Base-by-base conservation (phyloP, 129 eudicot genomes). In the Centella asiatica region DNA sequence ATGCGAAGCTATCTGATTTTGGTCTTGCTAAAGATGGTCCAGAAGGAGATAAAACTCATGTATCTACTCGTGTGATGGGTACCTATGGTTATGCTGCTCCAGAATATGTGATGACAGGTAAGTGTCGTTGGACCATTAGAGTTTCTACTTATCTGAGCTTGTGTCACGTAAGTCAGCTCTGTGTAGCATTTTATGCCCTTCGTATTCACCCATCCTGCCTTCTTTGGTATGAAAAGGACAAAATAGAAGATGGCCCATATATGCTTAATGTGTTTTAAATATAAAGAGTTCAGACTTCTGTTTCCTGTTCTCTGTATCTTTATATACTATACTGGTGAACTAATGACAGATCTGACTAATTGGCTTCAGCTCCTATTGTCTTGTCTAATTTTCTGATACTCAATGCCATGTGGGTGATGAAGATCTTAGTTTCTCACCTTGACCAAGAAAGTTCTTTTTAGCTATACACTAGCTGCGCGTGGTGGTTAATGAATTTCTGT, bases 1-100 rank as follows among this genome's bases (percentile, higher is more conserved):
- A 86, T 67, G 94, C 97, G 22, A 90, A 90, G 69, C 93, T 90
- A 42, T 90, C 97, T 49, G 97, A 90, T 79, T 90, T 90, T 52
- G 95, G 97, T 23, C 97, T 90, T 70, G 97, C 97, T 57, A 90
- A 90, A 77, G 97, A 86, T 79, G 95, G 94, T 65, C 97, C 97
- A 2, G 97, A 86, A 62, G 97, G 90, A 14, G 97, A 85, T 70
- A 86, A 90, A 62, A 86, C 97, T 69, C 97, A 90, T 58, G 94
- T 90, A 48, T 90, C 97, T 2, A 90, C 97, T 26, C 89, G 97
- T 17, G 97, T 90, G 48, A 90, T 90, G 97, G 97, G 97, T 66
- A 90, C 97, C 12, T 90, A 90, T 27, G 97, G 97, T 52, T 86
- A 90, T 64, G 97, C 97, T 11, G 97, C 95, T 59, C 97, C 97